Evolutionary conservation across 2,329 filamentous ascomycete species (phyloP).

Genomic region (Penicillium sp.): DNA sequence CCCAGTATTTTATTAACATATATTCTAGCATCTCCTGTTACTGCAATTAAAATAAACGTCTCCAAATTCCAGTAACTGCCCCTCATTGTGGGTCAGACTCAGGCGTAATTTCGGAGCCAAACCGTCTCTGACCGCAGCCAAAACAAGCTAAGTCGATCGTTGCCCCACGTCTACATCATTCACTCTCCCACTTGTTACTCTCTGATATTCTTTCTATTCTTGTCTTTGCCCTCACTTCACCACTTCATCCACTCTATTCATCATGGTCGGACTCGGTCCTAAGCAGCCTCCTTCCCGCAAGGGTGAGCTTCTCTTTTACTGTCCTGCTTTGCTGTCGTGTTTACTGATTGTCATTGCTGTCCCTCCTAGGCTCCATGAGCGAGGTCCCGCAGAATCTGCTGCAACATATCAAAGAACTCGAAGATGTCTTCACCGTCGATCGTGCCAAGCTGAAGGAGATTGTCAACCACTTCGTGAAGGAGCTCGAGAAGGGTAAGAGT

Average conservation of each 20-base stretch:
- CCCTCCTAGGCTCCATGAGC: slow-evolving; percentile 76
- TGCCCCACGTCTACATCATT: slow-evolving; percentile 34
- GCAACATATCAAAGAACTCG: slow-evolving; percentile 78
- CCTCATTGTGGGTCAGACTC: too few relatives aligned
- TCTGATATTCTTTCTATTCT: too few relatives aligned
- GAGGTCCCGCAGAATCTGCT: slow-evolving; percentile 87
- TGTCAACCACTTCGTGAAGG: slow-evolving; percentile 83
- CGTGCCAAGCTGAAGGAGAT: slow-evolving; percentile 83
- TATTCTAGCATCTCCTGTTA: too few relatives aligned
- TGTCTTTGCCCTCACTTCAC: neutral
- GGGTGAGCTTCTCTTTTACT: slow-evolving; percentile 60
- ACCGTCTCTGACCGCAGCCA: slow-evolving; percentile 24
- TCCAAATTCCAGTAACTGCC: too few relatives aligned
- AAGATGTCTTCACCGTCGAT: slow-evolving; percentile 81
- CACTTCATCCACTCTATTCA: slow-evolving; percentile 30
- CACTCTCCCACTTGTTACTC: slow-evolving; percentile 6
- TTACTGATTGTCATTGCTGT: slow-evolving; percentile 11
- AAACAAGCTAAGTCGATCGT: slow-evolving; percentile 27
- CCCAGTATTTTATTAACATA: too few relatives aligned
- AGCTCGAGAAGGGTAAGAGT: slow-evolving; percentile 77
- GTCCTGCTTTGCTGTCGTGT: neutral
- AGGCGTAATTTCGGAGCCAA: slow-evolving; percentile 1
- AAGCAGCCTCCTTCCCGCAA: slow-evolving; percentile 71
- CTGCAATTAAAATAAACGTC: too few relatives aligned
- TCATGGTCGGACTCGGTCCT: slow-evolving; percentile 68